Percentiles rank a stretch among this genome's conserved stretches.
Evolutionary conservation across 2,329 filamentous ascomycete species (phyloP).

Genomic region (Scopulariopsis brevicaulis): DNA sequence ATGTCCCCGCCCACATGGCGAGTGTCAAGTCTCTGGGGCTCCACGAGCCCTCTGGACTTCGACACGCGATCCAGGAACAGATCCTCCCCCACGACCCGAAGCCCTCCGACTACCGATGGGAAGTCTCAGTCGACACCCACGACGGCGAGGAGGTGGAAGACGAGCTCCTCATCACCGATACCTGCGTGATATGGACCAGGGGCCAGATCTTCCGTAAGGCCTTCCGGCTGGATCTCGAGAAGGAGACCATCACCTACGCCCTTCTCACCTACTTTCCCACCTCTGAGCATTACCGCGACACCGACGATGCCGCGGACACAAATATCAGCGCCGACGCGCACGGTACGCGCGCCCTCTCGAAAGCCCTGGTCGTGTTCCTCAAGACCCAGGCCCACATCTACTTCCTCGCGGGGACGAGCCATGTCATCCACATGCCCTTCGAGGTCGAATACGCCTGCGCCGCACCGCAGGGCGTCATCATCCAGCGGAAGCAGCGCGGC

Average conservation of each 20-base stretch:
- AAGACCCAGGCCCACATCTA: conserved; percentile 90
- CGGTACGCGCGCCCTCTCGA: conserved; percentile 26
- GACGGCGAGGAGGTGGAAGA: conserved; percentile 47
- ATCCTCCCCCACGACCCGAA: conserved; percentile 59
- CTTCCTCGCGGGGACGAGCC: conserved; percentile 76
- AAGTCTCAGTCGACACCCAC: conserved; percentile 36
- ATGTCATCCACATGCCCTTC: conserved; percentile 89
- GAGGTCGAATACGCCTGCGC: conserved; percentile 83
- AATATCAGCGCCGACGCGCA: conserved; percentile 6
- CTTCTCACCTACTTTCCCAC: conserved; percentile 72
- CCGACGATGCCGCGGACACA: conserved; percentile 3
- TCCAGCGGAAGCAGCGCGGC: conserved; percentile 63
- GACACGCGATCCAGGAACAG: conserved; percentile 71
- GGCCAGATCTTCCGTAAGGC: conserved; percentile 75
- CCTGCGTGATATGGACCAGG: conserved; percentile 79
- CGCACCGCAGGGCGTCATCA: conserved; percentile 69
- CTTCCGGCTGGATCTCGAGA: conserved; percentile 78
- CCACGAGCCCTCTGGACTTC: conserved; percentile 75
- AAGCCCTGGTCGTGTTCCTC: conserved; percentile 80
- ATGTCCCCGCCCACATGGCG: conserved; percentile 53
- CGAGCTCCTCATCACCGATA: conserved; percentile 66
- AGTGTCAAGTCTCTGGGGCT: conserved; percentile 82
- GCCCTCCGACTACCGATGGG: conserved; percentile 63
- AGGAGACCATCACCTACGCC: conserved; percentile 77
- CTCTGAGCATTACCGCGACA: conserved; percentile 24